Base-by-base conservation (phyloP, 352 stramenopile species). In the Pythium sp. region DNA sequence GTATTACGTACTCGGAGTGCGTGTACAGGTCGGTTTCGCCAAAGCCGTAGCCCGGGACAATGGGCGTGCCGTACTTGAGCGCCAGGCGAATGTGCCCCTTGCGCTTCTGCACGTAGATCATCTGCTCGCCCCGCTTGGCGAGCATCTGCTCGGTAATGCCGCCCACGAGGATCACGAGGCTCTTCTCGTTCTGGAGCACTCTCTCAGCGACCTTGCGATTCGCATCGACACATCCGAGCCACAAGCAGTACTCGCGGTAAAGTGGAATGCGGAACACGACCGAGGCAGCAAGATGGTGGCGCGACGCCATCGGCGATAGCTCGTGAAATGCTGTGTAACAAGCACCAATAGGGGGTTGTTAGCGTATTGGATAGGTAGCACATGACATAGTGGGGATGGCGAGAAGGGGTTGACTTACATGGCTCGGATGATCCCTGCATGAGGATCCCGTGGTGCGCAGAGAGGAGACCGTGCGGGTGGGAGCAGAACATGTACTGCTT, bases 81-180 rank as follows among this genome's bases (percentile, higher is more conserved):
- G 88, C 79, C 24, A 95, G 59, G 28, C 87, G 87, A 56, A 94
- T 81, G 62, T 93, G 85, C n/a, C 88, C 86, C 67, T 94, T 95
- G 70, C 88, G 83, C 58, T 92, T 84, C 65, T 89, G 88, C 63
- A 84, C 80, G 73, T 92, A 93, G 58, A 95, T 79, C 30, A 77
- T 84, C 49, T 95, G 87, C 51, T 94, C 79, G 38, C 82, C 79
- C 18, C 74, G 76, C 62, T 90, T 69, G 51, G 86, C 87, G 24
- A 94, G 67, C 86, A 95, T 92, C 72, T 95, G 86, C 81, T 95
- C 87, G 18, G 82, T 70, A 72, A 93, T 93, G 36, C 86, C 86
- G 4, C 87, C 86, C 46, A 95, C 84, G 18, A 94, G 60, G 43
- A 94, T 95, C 26, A 92, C 84, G 53, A 93, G 66, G 67, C 83